Conservation (phyloP, 2,329 filamentous ascomycete genomes). For the Fusarium incarnatum region DNA sequence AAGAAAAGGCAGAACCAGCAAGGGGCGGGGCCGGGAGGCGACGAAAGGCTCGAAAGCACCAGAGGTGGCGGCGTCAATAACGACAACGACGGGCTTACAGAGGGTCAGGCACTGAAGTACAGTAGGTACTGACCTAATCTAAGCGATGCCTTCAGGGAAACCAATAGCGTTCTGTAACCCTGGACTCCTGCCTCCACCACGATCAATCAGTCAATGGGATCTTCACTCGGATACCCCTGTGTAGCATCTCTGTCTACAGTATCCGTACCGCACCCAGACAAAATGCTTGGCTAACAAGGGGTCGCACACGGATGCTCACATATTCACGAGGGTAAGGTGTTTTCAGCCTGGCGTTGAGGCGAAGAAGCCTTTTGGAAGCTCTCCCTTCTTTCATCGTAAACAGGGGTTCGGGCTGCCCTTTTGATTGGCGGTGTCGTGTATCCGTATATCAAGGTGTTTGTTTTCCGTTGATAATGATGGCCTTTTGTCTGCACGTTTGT, state of each 20-base stretch:
- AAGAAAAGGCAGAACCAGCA: conserved; percentile 9
- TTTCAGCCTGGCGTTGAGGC: conserved; percentile 26
- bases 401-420: conserved; percentile 8
- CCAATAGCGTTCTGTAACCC: conserved; percentile 16
- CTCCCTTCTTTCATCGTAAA: background rate
- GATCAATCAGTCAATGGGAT: conserved; percentile 32
- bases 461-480: background rate
- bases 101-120: conserved; percentile 11
- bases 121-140: background rate
- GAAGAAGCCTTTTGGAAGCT: conserved; percentile 29
- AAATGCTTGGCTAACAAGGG: conserved; percentile 25
- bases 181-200: conserved; percentile 11
- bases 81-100: conserved; percentile 27
- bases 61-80: conserved; percentile 34
- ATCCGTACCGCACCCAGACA: conserved; percentile 13
- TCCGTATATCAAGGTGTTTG: background rate
- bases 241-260: conserved; percentile 18
- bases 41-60: background rate
- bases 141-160: background rate
- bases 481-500: background rate
- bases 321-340: conserved; percentile 16
- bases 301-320: conserved; percentile 2
- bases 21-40: conserved; percentile 25
- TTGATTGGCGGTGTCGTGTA: conserved; percentile 4
- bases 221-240: conserved; percentile 23